phyloP scores from a whole-genome alignment of 2,329 filamentous ascomycete genomes.

The Exophiala xenobiotica region DNA sequence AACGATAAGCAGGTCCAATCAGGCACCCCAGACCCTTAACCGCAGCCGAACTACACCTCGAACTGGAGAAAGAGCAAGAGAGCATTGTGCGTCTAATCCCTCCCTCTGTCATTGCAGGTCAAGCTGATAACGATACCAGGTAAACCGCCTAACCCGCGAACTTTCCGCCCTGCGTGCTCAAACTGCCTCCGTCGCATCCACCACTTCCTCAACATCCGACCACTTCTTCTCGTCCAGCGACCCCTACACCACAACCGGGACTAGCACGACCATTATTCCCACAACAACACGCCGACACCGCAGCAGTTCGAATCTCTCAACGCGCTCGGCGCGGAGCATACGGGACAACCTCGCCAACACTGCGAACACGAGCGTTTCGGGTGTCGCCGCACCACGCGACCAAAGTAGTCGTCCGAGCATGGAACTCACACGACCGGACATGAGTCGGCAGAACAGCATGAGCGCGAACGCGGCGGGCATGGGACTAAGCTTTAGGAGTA shows the following conservation, averaged over 20 bases:
- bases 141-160: slow-evolving; percentile 90
- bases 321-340: slow-evolving; percentile 38
- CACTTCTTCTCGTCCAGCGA: slow-evolving; percentile 40
- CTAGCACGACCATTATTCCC: slow-evolving; percentile 50
- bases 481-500: neutral
- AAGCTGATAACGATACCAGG: slow-evolving; percentile 50
- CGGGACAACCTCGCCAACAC: slow-evolving; percentile 29
- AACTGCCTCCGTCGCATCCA: slow-evolving; percentile 63
- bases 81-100: slow-evolving; percentile 65
- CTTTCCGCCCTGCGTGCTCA: slow-evolving; percentile 76
- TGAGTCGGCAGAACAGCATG: slow-evolving; percentile 40
- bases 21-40: slow-evolving; percentile 86
- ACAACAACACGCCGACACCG: slow-evolving; percentile 57
- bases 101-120: neutral
- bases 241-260: slow-evolving; percentile 38
- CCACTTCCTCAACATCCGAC: slow-evolving; percentile 56
- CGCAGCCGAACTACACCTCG: slow-evolving; percentile 79
- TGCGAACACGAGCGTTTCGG: slow-evolving; percentile 36
- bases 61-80: slow-evolving; percentile 94
- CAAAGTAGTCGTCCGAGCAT: slow-evolving; percentile 9
- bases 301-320: slow-evolving; percentile 55
- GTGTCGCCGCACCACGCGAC: slow-evolving; percentile 47
- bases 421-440: slow-evolving; percentile 27
- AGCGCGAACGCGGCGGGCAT: neutral
- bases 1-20: slow-evolving; percentile 60